Evolutionary conservation across 331 rosid genomes (phyloP).

Genomic region (Malus hybrid): DNA sequence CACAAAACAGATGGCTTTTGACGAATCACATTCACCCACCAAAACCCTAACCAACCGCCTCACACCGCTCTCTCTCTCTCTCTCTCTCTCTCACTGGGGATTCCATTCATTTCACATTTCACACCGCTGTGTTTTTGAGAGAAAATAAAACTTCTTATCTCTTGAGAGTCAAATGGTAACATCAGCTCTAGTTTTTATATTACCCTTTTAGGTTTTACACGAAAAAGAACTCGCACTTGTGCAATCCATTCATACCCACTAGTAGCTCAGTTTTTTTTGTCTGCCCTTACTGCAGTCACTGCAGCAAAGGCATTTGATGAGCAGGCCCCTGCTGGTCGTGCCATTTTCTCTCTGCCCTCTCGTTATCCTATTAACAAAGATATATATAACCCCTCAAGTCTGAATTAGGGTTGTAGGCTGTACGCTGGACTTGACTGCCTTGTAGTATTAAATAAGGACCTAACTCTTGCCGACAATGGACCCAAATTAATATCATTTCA

Average conservation of each 20-base stretch:
- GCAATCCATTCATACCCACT: neutral
- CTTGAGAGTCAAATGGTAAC: neutral
- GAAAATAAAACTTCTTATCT: neutral
- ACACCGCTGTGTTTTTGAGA: neutral
- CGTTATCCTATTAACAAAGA: neutral
- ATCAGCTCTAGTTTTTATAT: neutral
- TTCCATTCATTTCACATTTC: slow-evolving; percentile 29
- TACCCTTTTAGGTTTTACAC: neutral
- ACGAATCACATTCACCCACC: slow-evolving; percentile 36
- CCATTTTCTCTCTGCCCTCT: neutral
- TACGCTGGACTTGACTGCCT: neutral
- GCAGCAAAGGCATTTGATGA: neutral
- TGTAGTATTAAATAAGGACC: neutral
- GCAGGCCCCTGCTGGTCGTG: neutral
- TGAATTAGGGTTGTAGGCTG: neutral
- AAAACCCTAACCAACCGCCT: slow-evolving; percentile 1
- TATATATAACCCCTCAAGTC: neutral
- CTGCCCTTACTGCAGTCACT: neutral
- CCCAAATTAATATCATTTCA: neutral
- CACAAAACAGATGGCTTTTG: slow-evolving; percentile 11
- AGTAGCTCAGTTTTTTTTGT: neutral
- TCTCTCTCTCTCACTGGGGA: neutral
- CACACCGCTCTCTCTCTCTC: neutral
- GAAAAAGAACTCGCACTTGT: slow-evolving; percentile 2
- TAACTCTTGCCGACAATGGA: neutral